Evolutionary conservation across 2,329 filamentous ascomycete genomes (phyloP), one percentile per base, ranked within the genome.

Genomic region (Fusarium gaditjirri): DNA sequence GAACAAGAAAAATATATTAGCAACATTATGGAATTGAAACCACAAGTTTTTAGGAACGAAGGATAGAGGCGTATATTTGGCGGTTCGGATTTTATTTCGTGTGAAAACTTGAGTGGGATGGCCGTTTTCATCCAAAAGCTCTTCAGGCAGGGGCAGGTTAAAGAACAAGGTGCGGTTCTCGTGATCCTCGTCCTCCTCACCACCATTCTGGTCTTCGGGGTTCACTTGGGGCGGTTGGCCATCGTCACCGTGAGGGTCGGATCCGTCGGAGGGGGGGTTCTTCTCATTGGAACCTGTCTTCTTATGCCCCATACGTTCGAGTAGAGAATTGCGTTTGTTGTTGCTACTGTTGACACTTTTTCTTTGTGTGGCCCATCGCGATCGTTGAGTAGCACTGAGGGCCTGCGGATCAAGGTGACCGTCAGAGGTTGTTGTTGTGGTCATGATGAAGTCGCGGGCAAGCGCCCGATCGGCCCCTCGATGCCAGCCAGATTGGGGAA

Each of bases 1-100:
- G 84, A 98, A 98, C 76, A 98, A 86, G 88, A 99, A 99, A 84
- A 98, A 99, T 59, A 98, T 92, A 82, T 99, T 99, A 79, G 96
- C 96, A 78, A 99, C 92, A 79, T 98, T 98, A 83, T 99, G 95
- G 80, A 99, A 98, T 82, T 99, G 97, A 73, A 97, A 94, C 90
- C 92, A 99, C 78, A 99, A 80, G 83, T 99, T 98, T 85, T 98
- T 98, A 19, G 96, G 96, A 33, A 99, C 82, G 83, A 99, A 99
- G 67, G 93, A 97, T 71, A 99, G 83, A 13, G 97, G 92, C 12
- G 96, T 99, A 82, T 99, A 99, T 83, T 98, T 99, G 66, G 96
- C 94, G 6, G 96, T 99, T 76, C 97, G 89, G 81, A 99, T 97
- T 87, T 99, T 99, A 86, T 99, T 99, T 74, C 95, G 88, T 53